These are phyloP conservation scores for Trichoderma sp. DNA, from an alignment of 2,329 filamentous ascomycete species.

Conservation along the genomic window DNA sequence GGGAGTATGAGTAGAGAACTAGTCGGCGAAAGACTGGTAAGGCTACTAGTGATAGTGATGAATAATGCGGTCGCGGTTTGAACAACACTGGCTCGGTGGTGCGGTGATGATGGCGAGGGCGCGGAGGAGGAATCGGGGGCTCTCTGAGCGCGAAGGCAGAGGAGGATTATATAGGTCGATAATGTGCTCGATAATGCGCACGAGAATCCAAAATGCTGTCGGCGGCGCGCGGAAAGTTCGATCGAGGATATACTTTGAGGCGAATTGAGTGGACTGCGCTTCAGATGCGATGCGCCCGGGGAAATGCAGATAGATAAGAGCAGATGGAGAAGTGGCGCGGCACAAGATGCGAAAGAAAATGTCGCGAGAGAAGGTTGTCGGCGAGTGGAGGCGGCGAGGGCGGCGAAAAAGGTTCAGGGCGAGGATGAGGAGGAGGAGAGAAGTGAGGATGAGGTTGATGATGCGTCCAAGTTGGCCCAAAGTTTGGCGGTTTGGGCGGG, in stretches of 20 bases:
- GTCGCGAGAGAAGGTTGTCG: not conserved
- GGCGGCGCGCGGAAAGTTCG: not conserved
- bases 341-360: not conserved
- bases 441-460: not conserved
- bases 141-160: conserved; percentile 7
- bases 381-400: not conserved
- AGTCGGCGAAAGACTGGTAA: not conserved
- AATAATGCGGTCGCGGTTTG: not conserved
- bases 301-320: not conserved
- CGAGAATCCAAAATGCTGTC: not conserved
- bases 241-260: not conserved
- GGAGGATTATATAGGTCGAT: conserved; percentile 30
- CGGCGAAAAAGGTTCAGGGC: not conserved
- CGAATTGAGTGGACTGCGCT: not conserved
- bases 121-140: not conserved
- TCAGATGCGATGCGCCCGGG: not conserved
- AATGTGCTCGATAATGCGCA: not conserved
- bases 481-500: not conserved
- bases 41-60: not conserved
- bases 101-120: not conserved
- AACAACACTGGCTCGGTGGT: not conserved
- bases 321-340: not conserved
- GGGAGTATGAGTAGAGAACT: not conserved
- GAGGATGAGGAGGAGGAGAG: not conserved
- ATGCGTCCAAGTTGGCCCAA: not conserved